Evolutionary conservation across 2,329 filamentous ascomycete genomes (phyloP).

Genomic region (Neopestalotiopsis sp.): DNA sequence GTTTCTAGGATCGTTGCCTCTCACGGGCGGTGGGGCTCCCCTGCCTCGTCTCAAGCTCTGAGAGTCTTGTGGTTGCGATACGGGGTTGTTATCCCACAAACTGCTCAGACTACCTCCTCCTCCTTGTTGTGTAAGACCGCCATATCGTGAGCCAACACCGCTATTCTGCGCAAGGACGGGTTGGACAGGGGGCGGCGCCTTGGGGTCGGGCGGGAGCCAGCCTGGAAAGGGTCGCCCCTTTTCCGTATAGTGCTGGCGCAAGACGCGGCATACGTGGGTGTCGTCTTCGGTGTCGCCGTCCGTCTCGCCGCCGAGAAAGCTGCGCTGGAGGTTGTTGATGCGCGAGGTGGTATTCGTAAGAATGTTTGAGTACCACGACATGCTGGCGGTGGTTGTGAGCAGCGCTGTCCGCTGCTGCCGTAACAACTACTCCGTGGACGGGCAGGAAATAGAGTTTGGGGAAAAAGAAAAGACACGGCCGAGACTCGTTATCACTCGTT

Average conservation of each 20-base stretch:
- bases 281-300: constrained; percentile 85
- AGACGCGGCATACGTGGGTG: constrained; percentile 91
- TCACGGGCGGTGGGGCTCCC: constrained; percentile 39
- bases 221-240: constrained; percentile 80
- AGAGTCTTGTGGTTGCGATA: constrained; percentile 40
- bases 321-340: constrained; percentile 69
- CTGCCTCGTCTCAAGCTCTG: constrained; percentile 54
- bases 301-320: constrained; percentile 70
- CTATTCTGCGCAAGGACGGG: constrained; percentile 58
- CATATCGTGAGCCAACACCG: constrained; percentile 60
- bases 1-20: constrained; percentile 35
- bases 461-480: constrained; percentile 1
- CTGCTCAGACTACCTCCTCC: constrained; percentile 54
- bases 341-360: constrained; percentile 69
- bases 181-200: constrained; percentile 64
- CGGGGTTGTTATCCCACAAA: constrained; percentile 60
- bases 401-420: constrained; percentile 13
- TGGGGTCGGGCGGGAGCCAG: constrained; percentile 93
- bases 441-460: constrained; percentile 3
- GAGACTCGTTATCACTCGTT: neutral
- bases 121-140: constrained; percentile 46
- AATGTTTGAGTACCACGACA: constrained; percentile 83
- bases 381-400: constrained; percentile 42
- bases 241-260: constrained; percentile 91
- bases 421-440: neutral